phyloP scores from a whole-genome alignment of 2,329 filamentous ascomycete species.

The Alternaria metachromatica region DNA sequence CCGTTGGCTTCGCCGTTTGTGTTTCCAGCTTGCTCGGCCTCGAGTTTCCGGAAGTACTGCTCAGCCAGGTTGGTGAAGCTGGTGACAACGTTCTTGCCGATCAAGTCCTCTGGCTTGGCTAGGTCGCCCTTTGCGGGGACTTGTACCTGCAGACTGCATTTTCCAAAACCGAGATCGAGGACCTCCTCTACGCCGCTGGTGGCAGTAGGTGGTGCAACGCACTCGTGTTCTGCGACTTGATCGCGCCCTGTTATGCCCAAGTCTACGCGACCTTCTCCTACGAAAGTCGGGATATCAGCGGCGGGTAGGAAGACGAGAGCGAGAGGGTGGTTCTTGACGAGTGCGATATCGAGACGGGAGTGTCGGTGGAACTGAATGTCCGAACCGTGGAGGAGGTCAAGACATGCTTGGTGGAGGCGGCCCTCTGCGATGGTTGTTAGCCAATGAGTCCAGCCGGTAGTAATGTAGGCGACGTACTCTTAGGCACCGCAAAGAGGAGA shows the following conservation, averaged over 20 bases:
- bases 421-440: conserved; percentile 69
- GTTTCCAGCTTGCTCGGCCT: conserved; percentile 56
- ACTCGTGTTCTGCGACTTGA: conserved; percentile 90
- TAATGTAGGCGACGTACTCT: conserved; percentile 70
- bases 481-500: conserved; percentile 95
- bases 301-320: conserved; percentile 97
- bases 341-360: conserved; percentile 92
- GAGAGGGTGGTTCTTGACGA: conserved; percentile 95
- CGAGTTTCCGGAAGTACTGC: conserved; percentile 83
- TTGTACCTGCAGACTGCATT: conserved; percentile 95
- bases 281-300: conserved; percentile 96
- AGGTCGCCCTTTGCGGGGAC: conserved; percentile 85
- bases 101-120: conserved; percentile 72
- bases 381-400: conserved; percentile 90
- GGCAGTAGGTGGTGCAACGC: conserved; percentile 57
- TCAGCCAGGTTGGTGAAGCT: conserved; percentile 88
- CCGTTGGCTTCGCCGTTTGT: conserved; percentile 46
- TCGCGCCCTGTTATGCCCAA: conserved; percentile 94
- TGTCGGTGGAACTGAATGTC: conserved; percentile 97
- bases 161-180: conserved; percentile 88
- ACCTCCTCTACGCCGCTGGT: conserved; percentile 76
- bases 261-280: conserved; percentile 91
- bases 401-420: conserved; percentile 82
- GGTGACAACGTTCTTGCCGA: conserved; percentile 93
- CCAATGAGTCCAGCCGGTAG: not conserved